Base-by-base conservation (phyloP, 2,329 filamentous ascomycete species). In the Xylaria sp. region DNA sequence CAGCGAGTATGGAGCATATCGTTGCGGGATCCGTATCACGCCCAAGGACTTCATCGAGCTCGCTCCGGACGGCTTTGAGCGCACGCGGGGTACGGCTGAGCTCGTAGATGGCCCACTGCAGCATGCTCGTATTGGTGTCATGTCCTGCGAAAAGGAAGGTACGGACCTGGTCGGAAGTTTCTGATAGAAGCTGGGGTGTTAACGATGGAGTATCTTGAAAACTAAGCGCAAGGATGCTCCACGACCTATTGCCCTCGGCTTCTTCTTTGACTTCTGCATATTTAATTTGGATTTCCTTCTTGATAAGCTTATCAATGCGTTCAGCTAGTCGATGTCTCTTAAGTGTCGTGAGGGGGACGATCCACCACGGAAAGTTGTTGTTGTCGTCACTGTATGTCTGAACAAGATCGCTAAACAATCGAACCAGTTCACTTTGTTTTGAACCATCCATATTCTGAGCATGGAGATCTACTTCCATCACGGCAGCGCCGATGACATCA, bases 121-220 rank as follows among this genome's bases (percentile, higher is more conserved):
- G 20, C 18, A 57, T 56, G 8, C 56, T 69, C 23, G 63, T 72
- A 1, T 69, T 73, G 10, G 72, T 73, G 39, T 75, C 70, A 28
- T 74, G 73, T 5, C 73, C 73, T 9, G 73, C 71, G 9, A 75
- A 70, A 4, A 75, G 66, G 41, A 75, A 73, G 8, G 61, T 73
- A 1, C 60, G 66, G 1, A 73, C 54, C 23, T 74, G 72, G 41
- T 74, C 73, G 9, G 66, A 70, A 0, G 71, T 71, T 28, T 66
- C 63, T 18, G 71, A 67, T 1, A 74, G 39, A 1, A 66, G 62
- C 15, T 72, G 25, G 1, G 69, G 58, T 1, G 65, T 73, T 9
- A 74, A 54, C 1, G 48, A 60, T 18, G 57, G 39, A 4, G 63
- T 64, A 13, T 64, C 69, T 13, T 71, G 64, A 13, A 73, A 54